Percentiles rank a stretch among this genome's conserved stretches.
These are phyloP conservation scores for Glaciozyma martinii DNA, from an alignment of 768 basidiomycete species.

Conservation along the genomic window DNA sequence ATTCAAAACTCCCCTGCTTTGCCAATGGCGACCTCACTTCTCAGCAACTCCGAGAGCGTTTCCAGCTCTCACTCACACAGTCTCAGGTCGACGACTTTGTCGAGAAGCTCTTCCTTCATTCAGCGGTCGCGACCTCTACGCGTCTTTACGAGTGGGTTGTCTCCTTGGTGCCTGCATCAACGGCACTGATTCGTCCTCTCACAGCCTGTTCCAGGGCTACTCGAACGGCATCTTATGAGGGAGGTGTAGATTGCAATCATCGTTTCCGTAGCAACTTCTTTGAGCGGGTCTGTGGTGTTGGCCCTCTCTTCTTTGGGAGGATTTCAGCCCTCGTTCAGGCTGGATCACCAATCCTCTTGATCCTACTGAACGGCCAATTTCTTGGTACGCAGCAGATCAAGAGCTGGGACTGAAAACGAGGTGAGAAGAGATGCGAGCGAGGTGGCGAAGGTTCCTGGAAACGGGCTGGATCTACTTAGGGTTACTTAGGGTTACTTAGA, in stretches of 20 bases:
- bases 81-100: conserved; percentile 69
- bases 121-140: conserved; percentile 88
- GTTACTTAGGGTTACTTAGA: no score
- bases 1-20: conserved; percentile 49
- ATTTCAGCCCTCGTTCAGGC: no score
- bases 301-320: no score
- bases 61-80: conserved; percentile 83
- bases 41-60: conserved; percentile 76
- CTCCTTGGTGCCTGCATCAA: neutral
- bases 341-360: no score
- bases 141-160: conserved; percentile 68
- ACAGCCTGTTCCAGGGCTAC: conserved; percentile 29
- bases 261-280: no score
- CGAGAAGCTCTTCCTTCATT: conserved; percentile 80
- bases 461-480: no score
- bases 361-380: no score
- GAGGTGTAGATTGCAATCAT: neutral
- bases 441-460: no score
- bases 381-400: no score
- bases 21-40: conserved; percentile 85
- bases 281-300: no score
- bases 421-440: no score
- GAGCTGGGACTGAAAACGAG: no score
- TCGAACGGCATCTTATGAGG: conserved; percentile 16
- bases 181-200: neutral